Percentiles rank a stretch among this genome's conserved stretches.
These are phyloP conservation scores for Cystobasidium pallidum DNA, from an alignment of 1,284 basidiomycete genomes.

Conservation along the genomic window DNA sequence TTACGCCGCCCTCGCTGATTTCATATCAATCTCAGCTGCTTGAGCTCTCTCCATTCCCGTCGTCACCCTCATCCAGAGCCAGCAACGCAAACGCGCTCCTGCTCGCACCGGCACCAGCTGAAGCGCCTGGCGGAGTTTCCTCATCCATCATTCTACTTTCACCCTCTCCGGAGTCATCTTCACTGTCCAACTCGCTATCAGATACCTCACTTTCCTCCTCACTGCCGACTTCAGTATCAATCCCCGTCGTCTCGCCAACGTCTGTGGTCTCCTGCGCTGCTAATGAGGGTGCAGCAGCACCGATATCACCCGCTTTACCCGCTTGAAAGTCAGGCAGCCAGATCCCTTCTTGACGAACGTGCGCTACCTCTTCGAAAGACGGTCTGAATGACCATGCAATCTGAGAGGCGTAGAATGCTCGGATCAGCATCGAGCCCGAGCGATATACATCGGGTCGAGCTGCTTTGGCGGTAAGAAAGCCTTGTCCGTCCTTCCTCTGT, in stretches of 20 bases:
- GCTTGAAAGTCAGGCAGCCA: constrained; percentile 26
- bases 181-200: constrained; percentile 30
- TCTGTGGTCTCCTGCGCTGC: constrained; percentile 10
- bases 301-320: constrained; percentile 19
- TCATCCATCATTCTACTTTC: not conserved
- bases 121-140: constrained; percentile 18
- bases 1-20: no score
- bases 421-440: constrained; percentile 74
- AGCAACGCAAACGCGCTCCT: constrained; percentile 57
- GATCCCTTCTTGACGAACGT: constrained; percentile 34
- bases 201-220: constrained; percentile 44
- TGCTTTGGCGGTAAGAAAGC: constrained; percentile 75
- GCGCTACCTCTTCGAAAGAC: constrained; percentile 26
- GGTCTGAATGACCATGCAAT: constrained; percentile 43
- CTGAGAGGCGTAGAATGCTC: constrained; percentile 50
- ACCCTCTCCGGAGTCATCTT: not conserved
- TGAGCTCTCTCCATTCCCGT: constrained; percentile 54
- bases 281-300: not conserved
- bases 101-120: constrained; percentile 33
- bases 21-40: constrained; percentile 32
- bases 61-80: constrained; percentile 55
- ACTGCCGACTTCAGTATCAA: constrained; percentile 10
- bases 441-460: constrained; percentile 83
- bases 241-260: not conserved
- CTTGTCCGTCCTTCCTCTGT: no score